Evolutionary conservation across 2,329 filamentous ascomycete species (phyloP).

Genomic region (Ascochyta fabae): DNA sequence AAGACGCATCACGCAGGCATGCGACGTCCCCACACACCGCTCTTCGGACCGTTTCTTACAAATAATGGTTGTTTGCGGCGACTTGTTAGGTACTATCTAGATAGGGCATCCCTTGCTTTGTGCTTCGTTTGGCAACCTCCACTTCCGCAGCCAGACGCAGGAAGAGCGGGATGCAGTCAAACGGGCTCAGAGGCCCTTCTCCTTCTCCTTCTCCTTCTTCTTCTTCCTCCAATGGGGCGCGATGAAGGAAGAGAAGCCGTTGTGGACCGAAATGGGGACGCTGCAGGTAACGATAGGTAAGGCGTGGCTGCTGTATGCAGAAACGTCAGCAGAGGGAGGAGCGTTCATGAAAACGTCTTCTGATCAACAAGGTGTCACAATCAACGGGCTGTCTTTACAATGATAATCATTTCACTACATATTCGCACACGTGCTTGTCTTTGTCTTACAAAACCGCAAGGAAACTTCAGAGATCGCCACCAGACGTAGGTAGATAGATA

Average conservation of each 20-base stretch:
- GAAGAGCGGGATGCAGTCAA: background rate
- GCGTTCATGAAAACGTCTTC: background rate
- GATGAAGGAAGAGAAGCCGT: background rate
- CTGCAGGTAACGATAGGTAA: conserved; percentile 2
- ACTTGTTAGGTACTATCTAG: background rate
- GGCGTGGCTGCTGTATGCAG: background rate
- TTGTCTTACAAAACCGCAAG: conserved; percentile 23
- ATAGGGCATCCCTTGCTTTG: conserved; percentile 4
- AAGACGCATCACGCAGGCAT: background rate
- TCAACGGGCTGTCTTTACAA: conserved; percentile 4
- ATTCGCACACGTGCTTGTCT: conserved; percentile 21
- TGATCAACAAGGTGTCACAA: conserved; percentile 5
- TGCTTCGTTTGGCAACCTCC: background rate
- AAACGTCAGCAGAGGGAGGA: background rate
- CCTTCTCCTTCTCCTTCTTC: background rate
- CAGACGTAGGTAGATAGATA: conserved; percentile 21
- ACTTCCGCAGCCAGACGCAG: background rate
- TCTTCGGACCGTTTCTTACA: too few species aligned
- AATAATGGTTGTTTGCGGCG: background rate
- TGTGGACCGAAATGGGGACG: background rate
- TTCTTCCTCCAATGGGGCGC: background rate
- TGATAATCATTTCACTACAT: conserved; percentile 20
- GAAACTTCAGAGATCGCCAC: conserved; percentile 18
- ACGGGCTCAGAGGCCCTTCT: background rate
- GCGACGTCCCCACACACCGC: background rate